Evolutionary conservation across 345 rosid genomes (phyloP).

Genomic region (rapeseed (Brassica napus)): DNA sequence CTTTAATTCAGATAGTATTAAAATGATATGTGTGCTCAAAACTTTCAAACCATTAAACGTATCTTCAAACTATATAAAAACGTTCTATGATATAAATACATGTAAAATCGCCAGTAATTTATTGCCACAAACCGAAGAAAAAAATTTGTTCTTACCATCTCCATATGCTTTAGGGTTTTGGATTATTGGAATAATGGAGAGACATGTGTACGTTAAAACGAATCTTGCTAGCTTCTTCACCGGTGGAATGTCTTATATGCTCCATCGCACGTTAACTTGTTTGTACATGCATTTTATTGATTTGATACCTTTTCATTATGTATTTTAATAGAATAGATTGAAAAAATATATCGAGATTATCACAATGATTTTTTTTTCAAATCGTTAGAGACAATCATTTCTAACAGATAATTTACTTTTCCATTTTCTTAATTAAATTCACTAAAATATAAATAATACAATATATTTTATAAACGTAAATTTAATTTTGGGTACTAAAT

Average conservation of each 20-base stretch:
- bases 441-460: neutral
- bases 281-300: neutral
- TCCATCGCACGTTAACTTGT: neutral
- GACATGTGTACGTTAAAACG: neutral
- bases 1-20: neutral
- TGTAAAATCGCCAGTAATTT: neutral
- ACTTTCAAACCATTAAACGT: neutral
- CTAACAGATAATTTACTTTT: neutral
- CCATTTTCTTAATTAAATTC: neutral
- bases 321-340: neutral
- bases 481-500: neutral
- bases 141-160: neutral
- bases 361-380: neutral
- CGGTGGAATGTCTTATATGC: neutral
- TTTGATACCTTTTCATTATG: neutral
- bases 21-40: conserved; percentile 4
- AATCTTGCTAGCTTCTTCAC: neutral
- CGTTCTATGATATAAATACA: neutral
- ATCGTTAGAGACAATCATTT: neutral
- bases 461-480: neutral
- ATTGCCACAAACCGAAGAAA: neutral
- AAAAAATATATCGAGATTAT: neutral
- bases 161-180: conserved; percentile 12
- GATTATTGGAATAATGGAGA: neutral
- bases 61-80: neutral